Evolutionary conservation across 2,329 filamentous ascomycete genomes (phyloP).

Genomic region (Talaromyces albobiverticillius): DNA sequence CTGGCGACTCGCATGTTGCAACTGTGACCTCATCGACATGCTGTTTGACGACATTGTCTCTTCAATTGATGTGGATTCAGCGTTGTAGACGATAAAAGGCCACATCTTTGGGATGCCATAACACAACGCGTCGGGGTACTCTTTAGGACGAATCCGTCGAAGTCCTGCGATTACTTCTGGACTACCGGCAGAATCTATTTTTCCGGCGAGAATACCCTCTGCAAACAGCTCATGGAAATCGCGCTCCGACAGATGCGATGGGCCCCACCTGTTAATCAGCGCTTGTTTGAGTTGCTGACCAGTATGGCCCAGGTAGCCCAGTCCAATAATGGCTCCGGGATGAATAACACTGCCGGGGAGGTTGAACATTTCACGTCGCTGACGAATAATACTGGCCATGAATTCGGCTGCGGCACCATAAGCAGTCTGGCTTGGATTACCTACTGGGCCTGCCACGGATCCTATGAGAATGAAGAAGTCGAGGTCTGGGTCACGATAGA

Average conservation of each 20-base stretch:
- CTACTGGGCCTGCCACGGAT: slow-evolving; percentile 34
- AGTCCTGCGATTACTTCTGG: slow-evolving; percentile 10
- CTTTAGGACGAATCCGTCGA: not conserved
- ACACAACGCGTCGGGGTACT: slow-evolving; percentile 10
- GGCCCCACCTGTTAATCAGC: not conserved
- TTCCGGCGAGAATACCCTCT: slow-evolving; percentile 48
- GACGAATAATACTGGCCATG: slow-evolving; percentile 28
- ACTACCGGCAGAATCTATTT: slow-evolving; percentile 21
- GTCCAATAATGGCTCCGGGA: slow-evolving; percentile 26
- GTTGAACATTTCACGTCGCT: slow-evolving; percentile 20
- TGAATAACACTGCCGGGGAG: slow-evolving; percentile 23
- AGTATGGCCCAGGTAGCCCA: slow-evolving; percentile 23
- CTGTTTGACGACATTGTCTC: not conserved
- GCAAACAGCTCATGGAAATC: slow-evolving; percentile 54
- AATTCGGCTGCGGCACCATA: slow-evolving; percentile 42
- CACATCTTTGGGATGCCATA: slow-evolving; percentile 12
- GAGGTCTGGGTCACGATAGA: slow-evolving; percentile 20
- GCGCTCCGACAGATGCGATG: slow-evolving; percentile 39
- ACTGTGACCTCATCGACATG: not conserved
- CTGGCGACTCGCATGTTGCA: not conserved
- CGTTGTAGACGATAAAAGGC: not conserved
- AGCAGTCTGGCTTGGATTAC: slow-evolving; percentile 36
- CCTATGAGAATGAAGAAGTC: slow-evolving; percentile 41
- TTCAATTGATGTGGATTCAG: not conserved
- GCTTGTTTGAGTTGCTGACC: slow-evolving; percentile 12